Evolutionary conservation across 768 basidiomycete genomes (phyloP).

Genomic region (Guyanaporus albipodus): DNA sequence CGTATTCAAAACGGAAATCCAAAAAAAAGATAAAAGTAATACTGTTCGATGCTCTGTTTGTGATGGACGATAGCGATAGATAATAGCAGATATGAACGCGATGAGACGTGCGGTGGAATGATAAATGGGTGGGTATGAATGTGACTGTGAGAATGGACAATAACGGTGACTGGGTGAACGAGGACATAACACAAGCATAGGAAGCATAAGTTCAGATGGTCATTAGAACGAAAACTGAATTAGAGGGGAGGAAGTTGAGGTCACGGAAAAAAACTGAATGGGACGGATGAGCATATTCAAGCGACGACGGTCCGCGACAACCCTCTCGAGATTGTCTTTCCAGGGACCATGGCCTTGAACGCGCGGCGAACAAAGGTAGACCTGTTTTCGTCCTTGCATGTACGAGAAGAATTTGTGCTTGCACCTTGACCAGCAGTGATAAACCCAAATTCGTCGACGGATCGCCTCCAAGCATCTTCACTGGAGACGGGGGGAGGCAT

Average conservation of each 20-base stretch:
- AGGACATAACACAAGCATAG: conserved; percentile 14
- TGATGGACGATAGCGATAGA: conserved; percentile 31
- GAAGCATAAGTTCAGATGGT: conserved; percentile 6
- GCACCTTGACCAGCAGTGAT: conserved; percentile 36
- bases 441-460: conserved; percentile 66
- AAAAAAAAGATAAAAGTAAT: neutral
- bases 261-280: neutral
- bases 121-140: conserved; percentile 12
- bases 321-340: conserved; percentile 51
- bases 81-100: conserved; percentile 30
- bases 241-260: neutral
- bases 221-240: conserved; percentile 17
- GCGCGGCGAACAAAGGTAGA: conserved; percentile 63
- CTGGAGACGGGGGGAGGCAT: conserved; percentile 76
- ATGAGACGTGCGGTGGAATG: conserved; percentile 23
- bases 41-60: conserved; percentile 7
- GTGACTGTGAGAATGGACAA: conserved; percentile 6
- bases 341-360: conserved; percentile 72
- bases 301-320: conserved; percentile 38
- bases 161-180: conserved; percentile 19
- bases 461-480: conserved; percentile 47
- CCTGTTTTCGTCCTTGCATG: conserved; percentile 42
- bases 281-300: conserved; percentile 10
- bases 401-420: conserved; percentile 19
- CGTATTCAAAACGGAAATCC: neutral